These are phyloP conservation scores for Batkoa obscura DNA, from an alignment of 371 early-diverging fungal genomes.

Conservation along the genomic window DNA sequence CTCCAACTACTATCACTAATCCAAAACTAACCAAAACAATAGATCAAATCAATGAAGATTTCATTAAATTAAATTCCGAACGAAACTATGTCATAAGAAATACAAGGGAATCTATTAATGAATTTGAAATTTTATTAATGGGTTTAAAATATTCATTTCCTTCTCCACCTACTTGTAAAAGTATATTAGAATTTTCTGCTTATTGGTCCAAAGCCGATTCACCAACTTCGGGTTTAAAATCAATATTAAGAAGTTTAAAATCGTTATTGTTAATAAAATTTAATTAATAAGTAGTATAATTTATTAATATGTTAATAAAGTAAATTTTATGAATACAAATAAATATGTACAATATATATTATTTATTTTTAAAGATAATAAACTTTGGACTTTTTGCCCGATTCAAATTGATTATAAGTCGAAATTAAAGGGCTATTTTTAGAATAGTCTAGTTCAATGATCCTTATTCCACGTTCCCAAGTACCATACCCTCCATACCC, in stretches of 20 bases:
- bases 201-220: slow-evolving; percentile 13
- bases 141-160: not conserved
- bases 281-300: too few species aligned
- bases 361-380: too few species aligned
- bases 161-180: slow-evolving; percentile 1
- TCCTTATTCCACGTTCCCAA: not conserved
- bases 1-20: too few species aligned
- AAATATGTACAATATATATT: too few species aligned
- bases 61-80: too few species aligned
- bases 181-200: slow-evolving; percentile 9
- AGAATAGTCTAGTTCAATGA: not conserved
- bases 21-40: too few species aligned
- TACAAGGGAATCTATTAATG: not conserved
- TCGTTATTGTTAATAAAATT: not conserved
- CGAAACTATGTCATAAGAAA: not conserved
- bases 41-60: too few species aligned
- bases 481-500: not conserved
- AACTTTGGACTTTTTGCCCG: too few species aligned
- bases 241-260: slow-evolving; percentile 9
- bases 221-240: slow-evolving; percentile 10
- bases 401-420: too few species aligned
- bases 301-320: too few species aligned
- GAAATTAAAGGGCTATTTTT: too few species aligned
- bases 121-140: not conserved
- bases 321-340: too few species aligned